Evolutionary conservation across 257 asterid species (phyloP).

Genomic region (Salvia hispanica): DNA sequence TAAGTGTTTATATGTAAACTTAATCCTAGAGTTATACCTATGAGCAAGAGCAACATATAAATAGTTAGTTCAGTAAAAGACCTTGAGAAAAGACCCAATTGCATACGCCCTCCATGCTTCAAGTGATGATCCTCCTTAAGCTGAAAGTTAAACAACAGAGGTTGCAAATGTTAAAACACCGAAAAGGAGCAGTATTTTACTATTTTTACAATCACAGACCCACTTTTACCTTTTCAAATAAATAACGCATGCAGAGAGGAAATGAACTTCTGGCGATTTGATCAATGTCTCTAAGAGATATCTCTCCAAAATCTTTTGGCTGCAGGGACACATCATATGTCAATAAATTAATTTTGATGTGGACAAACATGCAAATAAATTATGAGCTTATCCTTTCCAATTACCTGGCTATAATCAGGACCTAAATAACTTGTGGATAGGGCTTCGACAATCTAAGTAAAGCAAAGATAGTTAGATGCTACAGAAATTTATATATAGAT

Average conservation of each 20-base stretch:
- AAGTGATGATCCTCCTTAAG: conserved; percentile 97
- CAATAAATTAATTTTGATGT: conserved; percentile 33
- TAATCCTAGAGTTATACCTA: not conserved
- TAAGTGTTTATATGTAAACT: not conserved
- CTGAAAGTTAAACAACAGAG: conserved; percentile 45
- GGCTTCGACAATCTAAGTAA: conserved; percentile 78
- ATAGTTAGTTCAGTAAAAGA: conserved; percentile 32
- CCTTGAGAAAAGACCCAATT: conserved; percentile 97
- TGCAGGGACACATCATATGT: conserved; percentile 42
- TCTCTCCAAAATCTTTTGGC: conserved; percentile 68
- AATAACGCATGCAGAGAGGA: conserved; percentile 98
- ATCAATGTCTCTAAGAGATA: conserved; percentile 85
- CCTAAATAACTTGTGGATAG: conserved; percentile 88
- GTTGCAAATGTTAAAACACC: conserved; percentile 15
- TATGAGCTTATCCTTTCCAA: conserved; percentile 23
- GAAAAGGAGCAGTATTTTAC: conserved; percentile 19
- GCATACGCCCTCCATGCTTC: conserved; percentile 98
- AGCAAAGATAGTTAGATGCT: conserved; percentile 39
- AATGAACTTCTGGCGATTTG: conserved; percentile 84
- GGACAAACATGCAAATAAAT: conserved; percentile 20
- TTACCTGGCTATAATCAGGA: conserved; percentile 95
- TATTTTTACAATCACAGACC: conserved; percentile 18
- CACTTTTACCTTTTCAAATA: conserved; percentile 75
- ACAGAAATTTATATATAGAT: conserved; percentile 25
- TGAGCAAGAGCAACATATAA: not conserved